Conservation (phyloP, 2,329 filamentous ascomycete genomes). For the Fulvia fulva region DNA sequence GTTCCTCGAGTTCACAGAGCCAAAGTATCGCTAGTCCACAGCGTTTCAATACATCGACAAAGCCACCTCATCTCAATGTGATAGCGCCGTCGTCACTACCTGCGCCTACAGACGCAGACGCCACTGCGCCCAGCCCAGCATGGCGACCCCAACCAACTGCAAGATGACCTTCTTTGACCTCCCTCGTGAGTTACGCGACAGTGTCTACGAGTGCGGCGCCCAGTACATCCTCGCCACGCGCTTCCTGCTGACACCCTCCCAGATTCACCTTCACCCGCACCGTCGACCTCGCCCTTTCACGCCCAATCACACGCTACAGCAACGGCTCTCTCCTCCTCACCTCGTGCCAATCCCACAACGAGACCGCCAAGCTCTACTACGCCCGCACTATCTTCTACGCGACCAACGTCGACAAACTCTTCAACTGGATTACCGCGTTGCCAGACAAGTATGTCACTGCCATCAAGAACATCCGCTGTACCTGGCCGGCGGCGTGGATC, state of each 20-base stretch:
- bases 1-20: too few relatives aligned
- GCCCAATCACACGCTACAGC: background rate
- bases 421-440: background rate
- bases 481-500: background rate
- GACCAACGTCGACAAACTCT: background rate
- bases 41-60: too few relatives aligned
- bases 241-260: background rate
- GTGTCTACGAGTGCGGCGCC: conserved; percentile 1
- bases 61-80: too few relatives aligned
- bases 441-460: background rate
- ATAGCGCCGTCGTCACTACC: too few relatives aligned
- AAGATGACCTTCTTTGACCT: background rate
- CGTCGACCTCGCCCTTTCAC: background rate
- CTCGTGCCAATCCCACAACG: background rate
- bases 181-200: conserved; percentile 5
- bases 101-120: background rate
- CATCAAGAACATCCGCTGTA: background rate
- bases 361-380: conserved; percentile 1
- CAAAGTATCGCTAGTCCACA: too few relatives aligned
- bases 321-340: background rate
- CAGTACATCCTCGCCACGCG: background rate
- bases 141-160: background rate
- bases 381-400: background rate
- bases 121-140: background rate
- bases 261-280: background rate